Evolutionary conservation across 2,329 filamentous ascomycete genomes (phyloP), one percentile per base, ranked within the genome.

Genomic region (Fusarium irregulare): DNA sequence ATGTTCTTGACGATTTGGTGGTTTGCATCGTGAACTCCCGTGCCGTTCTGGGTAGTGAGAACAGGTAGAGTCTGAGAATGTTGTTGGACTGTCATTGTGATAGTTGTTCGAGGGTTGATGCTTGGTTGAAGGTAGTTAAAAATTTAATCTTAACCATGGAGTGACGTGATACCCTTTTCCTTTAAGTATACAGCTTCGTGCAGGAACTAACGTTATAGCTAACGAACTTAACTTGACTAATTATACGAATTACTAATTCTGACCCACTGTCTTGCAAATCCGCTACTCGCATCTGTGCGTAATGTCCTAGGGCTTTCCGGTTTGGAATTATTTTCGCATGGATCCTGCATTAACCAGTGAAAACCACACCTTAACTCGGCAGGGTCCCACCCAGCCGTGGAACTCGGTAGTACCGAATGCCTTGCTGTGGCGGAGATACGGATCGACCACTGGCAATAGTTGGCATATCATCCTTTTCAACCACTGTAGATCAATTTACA

Each of bases 41-140:
- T 48, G 27, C 46, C 27, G n/a, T 32, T 48, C 11, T 48, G 46
- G 18, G 46, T 21, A 4, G n/a, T 18, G 4, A 30, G 13, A 7
- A 30, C n/a, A 9, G 46, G 27, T 13, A 28, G 11, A 28, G 11
- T 4, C 5, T 6, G 27, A 28, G 27, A 28, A 21, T 21, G 13
- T 30, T 28, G 27, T 21, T 48, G 46, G 12, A 48, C 27, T 3
- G 27, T 32, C 46, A 48, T 48, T 7, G 27, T 48, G n/a, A 7
- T 5, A 6, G 6, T 48, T 20, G 8, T 0, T 12, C 8, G 8
- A 21, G 4, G 3, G 2, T 7, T 7, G 10, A 4, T 30, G n/a
- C 6, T 30, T 5, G 0, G 9, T 3, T 32, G 32, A 2, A 37
- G 32, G 5, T n/a, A 4, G 16, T n/a, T 5, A 3, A 18, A 37